Percentiles rank a stretch among this genome's conserved stretches.
These are phyloP conservation scores for Bipolaris oryzae DNA, from an alignment of 2,329 filamentous ascomycete genomes.

Conservation along the genomic window DNA sequence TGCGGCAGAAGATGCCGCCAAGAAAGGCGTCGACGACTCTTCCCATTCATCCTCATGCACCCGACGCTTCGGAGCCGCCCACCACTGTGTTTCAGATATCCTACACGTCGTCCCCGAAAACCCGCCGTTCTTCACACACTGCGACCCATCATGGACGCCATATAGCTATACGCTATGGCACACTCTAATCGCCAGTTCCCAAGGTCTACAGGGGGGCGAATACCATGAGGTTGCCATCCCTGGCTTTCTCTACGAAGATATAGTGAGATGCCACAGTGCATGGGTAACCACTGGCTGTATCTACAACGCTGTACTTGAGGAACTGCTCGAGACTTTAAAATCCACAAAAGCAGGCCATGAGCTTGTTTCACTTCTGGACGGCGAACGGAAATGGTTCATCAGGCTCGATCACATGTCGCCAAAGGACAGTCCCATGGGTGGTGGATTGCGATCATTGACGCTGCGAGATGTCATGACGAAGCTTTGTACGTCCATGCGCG, in stretches of 20 bases:
- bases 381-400: constrained; percentile 43
- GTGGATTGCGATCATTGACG: constrained; percentile 1
- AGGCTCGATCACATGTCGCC: constrained; percentile 53
- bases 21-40: constrained; percentile 9
- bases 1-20: constrained; percentile 5
- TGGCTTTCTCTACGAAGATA: constrained; percentile 36
- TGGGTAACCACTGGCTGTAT: constrained; percentile 10
- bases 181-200: constrained; percentile 47
- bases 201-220: constrained; percentile 35
- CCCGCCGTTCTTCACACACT: constrained; percentile 14
- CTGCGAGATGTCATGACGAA: constrained; percentile 19
- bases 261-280: constrained; percentile 27
- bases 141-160: constrained; percentile 30
- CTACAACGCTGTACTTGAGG: background rate
- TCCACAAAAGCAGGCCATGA: constrained; percentile 6
- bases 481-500: constrained; percentile 51
- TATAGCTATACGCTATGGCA: constrained; percentile 54
- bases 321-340: constrained; percentile 6
- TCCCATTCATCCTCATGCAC: constrained; percentile 12
- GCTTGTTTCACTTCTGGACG: constrained; percentile 11
- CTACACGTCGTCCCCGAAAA: constrained; percentile 11
- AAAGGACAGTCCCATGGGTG: constrained; percentile 44
- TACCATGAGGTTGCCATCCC: constrained; percentile 19
- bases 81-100: constrained; percentile 16
- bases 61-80: constrained; percentile 22